These are phyloP conservation scores for Asclepias syriaca DNA, from an alignment of 257 asterid species.

Conservation along the genomic window DNA sequence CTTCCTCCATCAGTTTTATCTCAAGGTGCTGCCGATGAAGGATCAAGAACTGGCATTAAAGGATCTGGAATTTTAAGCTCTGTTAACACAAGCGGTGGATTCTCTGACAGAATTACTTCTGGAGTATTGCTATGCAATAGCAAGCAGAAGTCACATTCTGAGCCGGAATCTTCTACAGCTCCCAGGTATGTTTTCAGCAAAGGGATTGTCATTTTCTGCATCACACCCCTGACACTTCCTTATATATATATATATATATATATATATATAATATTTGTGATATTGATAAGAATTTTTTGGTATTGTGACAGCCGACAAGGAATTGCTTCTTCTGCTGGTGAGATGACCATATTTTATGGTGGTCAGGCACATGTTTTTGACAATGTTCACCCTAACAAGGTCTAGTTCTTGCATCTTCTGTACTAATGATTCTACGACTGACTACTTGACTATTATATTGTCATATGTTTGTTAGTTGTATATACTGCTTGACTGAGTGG, in stretches of 20 bases:
- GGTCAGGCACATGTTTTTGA: slow-evolving; percentile 97
- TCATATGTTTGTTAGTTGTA: neutral
- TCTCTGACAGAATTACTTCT: slow-evolving; percentile 55
- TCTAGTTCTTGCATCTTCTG: slow-evolving; percentile 22
- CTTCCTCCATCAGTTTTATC: slow-evolving; percentile 49
- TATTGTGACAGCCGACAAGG: slow-evolving; percentile 55
- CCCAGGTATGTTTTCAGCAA: slow-evolving; percentile 43
- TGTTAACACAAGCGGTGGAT: slow-evolving; percentile 40
- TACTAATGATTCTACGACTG: neutral
- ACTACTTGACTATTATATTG: neutral
- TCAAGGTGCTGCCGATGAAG: slow-evolving; percentile 92
- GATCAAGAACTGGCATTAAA: slow-evolving; percentile 91
- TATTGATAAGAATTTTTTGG: slow-evolving; percentile 15
- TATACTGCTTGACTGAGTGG: neutral
- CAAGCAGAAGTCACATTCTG: slow-evolving; percentile 55
- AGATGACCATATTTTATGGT: slow-evolving; percentile 90
- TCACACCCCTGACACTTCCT: neutral
- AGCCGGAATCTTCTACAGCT: slow-evolving; percentile 52
- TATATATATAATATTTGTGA: neutral
- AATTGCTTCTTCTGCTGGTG: slow-evolving; percentile 39
- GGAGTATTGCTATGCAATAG: slow-evolving; percentile 54
- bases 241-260: neutral
- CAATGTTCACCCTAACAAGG: slow-evolving; percentile 86
- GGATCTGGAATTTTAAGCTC: slow-evolving; percentile 74
- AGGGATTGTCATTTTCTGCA: slow-evolving; percentile 11